Percentiles rank a stretch among this genome's conserved stretches.
These are phyloP conservation scores for Trichoderma sp. DNA, from an alignment of 2,329 filamentous ascomycete species.

Conservation along the genomic window DNA sequence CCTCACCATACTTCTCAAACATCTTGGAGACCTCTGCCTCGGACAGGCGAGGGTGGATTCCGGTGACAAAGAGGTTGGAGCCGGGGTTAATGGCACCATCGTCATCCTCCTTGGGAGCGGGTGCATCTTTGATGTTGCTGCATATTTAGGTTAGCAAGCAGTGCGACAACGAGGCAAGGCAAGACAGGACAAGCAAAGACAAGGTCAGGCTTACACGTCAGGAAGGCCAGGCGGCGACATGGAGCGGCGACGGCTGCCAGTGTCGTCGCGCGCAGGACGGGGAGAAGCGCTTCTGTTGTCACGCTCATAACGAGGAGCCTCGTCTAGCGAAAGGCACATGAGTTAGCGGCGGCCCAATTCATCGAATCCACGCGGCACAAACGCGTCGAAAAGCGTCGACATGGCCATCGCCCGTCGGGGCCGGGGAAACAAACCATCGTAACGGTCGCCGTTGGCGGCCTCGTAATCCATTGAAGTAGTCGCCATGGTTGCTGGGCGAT, in stretches of 20 bases:
- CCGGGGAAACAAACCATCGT: slow-evolving; percentile 54
- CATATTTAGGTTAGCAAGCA: slow-evolving; percentile 21
- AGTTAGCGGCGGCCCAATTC: neutral
- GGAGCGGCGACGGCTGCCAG: slow-evolving; percentile 59
- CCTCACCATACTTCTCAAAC: slow-evolving; percentile 98
- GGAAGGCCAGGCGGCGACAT: slow-evolving; percentile 56
- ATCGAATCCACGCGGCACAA: slow-evolving; percentile 6
- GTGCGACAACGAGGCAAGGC: neutral
- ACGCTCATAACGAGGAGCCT: slow-evolving; percentile 63
- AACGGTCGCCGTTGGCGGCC: slow-evolving; percentile 64
- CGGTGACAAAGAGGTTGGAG: slow-evolving; percentile 98
- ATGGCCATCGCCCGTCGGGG: slow-evolving; percentile 3
- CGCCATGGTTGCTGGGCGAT: slow-evolving; percentile 46
- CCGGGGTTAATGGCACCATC: slow-evolving; percentile 85
- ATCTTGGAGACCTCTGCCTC: slow-evolving; percentile 91
- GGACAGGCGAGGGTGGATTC: slow-evolving; percentile 87
- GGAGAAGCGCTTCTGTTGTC: slow-evolving; percentile 66
- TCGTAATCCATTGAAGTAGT: slow-evolving; percentile 70
- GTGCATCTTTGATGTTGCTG: slow-evolving; percentile 53
- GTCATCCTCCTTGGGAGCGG: slow-evolving; percentile 59
- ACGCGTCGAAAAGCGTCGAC: slow-evolving; percentile 8
- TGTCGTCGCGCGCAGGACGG: slow-evolving; percentile 59
- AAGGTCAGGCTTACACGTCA: slow-evolving; percentile 28
- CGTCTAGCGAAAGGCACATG: slow-evolving; percentile 45
- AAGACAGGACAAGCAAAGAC: neutral